These are phyloP conservation scores for Myxozyma sirexii DNA, from an alignment of 805 yeast species.

Conservation along the genomic window DNA sequence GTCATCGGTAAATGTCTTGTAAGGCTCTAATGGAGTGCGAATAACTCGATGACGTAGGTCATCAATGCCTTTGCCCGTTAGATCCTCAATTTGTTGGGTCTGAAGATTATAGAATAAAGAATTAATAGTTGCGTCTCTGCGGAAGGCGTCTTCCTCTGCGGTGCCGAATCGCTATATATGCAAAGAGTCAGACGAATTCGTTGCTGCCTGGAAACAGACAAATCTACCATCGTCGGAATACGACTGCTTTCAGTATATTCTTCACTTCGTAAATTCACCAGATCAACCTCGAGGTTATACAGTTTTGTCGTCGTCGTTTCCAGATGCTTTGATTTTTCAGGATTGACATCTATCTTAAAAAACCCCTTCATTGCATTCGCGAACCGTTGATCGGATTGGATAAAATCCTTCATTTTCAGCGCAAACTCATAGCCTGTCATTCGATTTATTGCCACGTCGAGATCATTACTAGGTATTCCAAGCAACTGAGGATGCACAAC, in stretches of 20 bases:
- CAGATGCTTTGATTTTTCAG: conserved; percentile 92
- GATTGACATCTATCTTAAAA: conserved; percentile 53
- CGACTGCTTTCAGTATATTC: conserved; percentile 80
- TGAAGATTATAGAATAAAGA: conserved; percentile 86
- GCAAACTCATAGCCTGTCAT: conserved; percentile 89
- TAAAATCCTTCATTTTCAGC: conserved; percentile 57
- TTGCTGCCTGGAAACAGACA: too few species aligned
- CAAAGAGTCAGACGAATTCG: too few species aligned
- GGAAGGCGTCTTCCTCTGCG: conserved; percentile 83
- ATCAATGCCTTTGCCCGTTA: conserved; percentile 71
- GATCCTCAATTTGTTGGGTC: conserved; percentile 74
- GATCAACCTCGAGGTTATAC: conserved; percentile 84
- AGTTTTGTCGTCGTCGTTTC: conserved; percentile 94
- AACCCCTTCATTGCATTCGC: conserved; percentile 26
- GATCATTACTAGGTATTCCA: conserved; percentile 77
- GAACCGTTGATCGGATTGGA: conserved; percentile 21
- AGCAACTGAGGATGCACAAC: too few species aligned
- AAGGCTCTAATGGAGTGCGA: conserved; percentile 85
- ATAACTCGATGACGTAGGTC: conserved; percentile 73
- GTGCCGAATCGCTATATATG: conserved; percentile 79
- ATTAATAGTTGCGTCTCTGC: conserved; percentile 95
- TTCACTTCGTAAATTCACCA: conserved; percentile 88
- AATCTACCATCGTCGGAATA: conserved; percentile 60
- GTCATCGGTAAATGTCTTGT: conserved; percentile 86
- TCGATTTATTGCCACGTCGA: conserved; percentile 87